phyloP scores from a whole-genome alignment of 2,329 filamentous ascomycete genomes.

The Cordyceps cicadae region DNA sequence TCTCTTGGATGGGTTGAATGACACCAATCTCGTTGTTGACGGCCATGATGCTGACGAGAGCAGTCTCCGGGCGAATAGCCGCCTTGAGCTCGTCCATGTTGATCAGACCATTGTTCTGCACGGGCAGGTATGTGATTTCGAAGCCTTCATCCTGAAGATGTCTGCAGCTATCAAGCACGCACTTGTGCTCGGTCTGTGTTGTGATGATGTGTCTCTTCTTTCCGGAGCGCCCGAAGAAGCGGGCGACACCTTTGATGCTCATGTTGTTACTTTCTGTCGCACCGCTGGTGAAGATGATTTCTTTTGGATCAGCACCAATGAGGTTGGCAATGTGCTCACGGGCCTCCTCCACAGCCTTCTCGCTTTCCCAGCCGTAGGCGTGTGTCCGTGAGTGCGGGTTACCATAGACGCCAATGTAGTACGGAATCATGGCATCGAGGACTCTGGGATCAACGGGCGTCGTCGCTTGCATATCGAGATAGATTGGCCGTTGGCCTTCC shows the following conservation, averaged over 20 bases:
- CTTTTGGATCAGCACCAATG: constrained; percentile 91
- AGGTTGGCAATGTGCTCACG: constrained; percentile 74
- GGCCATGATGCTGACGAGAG: constrained; percentile 92
- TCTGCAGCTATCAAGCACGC: constrained; percentile 91
- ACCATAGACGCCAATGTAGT: constrained; percentile 84
- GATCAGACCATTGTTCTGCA: constrained; percentile 78
- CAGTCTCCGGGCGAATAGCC: constrained; percentile 84
- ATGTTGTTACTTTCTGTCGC: constrained; percentile 99
- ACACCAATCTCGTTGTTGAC: constrained; percentile 99
- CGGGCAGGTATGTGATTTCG: constrained; percentile 92
- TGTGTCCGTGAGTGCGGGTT: constrained; percentile 97
- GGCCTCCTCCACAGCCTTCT: constrained; percentile 84
- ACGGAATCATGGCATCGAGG: constrained; percentile 93
- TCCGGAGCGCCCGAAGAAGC: constrained; percentile 84
- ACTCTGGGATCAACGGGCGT: constrained; percentile 92
- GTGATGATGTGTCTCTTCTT: constrained; percentile 99
- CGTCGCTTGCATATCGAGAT: constrained; percentile 96
- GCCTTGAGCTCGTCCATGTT: constrained; percentile 76
- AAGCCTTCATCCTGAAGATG: constrained; percentile 96
- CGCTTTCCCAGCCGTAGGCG: constrained; percentile 97
- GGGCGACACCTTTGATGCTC: constrained; percentile 96
- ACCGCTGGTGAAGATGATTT: constrained; percentile 97
- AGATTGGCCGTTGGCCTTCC: constrained; percentile 86
- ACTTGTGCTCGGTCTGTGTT: constrained; percentile 97
- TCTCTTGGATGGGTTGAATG: constrained; percentile 91